Conservation (phyloP, 164 flowering plant genomes). For the Paratinospora sagittata region DNA sequence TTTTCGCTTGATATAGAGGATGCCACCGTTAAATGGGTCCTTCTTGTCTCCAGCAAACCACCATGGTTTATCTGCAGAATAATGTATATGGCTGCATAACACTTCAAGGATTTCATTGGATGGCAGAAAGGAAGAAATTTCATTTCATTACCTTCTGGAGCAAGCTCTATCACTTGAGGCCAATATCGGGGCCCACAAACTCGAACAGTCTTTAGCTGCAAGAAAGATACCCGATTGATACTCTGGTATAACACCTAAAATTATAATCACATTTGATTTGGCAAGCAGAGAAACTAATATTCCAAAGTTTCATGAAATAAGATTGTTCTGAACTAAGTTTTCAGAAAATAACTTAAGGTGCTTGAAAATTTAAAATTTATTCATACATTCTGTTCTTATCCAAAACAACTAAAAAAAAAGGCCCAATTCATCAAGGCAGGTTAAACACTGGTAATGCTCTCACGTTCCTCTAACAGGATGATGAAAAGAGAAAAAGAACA, state of each 20-base stretch:
- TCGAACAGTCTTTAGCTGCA: slow-evolving; percentile 72
- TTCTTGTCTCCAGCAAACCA: slow-evolving; percentile 60
- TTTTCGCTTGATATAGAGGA: slow-evolving; percentile 79
- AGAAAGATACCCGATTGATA: background rate
- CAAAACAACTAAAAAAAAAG: background rate
- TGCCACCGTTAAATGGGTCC: slow-evolving; percentile 83
- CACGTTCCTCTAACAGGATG: background rate
- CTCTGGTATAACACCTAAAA: background rate
- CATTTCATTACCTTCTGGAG: slow-evolving; percentile 57
- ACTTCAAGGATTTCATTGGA: background rate
- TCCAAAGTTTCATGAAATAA: background rate
- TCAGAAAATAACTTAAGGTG: too few relatives aligned
- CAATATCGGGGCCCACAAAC: slow-evolving; percentile 97
- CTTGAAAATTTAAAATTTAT: background rate
- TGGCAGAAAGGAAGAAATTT: background rate
- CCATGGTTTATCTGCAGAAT: slow-evolving; percentile 70
- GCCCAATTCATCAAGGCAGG: background rate
- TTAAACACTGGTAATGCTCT: background rate
- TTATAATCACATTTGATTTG: background rate
- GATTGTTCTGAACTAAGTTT: background rate
- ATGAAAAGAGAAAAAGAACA: background rate
- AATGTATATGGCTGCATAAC: background rate
- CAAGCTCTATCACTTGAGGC: slow-evolving; percentile 78
- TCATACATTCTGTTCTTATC: too few relatives aligned
- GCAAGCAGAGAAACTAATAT: background rate